phyloP scores from a whole-genome alignment of 1,284 basidiomycete genomes.

The Ceratorhiza oryzae-sativae region DNA sequence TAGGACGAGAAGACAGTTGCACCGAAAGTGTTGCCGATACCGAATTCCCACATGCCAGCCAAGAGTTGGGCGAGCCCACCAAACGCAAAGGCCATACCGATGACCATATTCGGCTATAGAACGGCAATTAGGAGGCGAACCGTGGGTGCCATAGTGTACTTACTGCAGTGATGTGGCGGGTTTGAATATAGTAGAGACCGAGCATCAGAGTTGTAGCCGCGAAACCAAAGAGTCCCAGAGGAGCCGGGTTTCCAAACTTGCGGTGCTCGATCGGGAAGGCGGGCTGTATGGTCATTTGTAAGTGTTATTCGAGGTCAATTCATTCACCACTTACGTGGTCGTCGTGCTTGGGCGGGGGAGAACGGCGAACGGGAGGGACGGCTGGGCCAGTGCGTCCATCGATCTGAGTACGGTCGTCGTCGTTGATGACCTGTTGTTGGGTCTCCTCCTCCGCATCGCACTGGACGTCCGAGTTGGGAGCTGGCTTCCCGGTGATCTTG shows the following conservation, averaged over 20 bases:
- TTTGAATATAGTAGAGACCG: conserved; percentile 52
- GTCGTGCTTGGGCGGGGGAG: neutral
- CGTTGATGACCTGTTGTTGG: conserved; percentile 8
- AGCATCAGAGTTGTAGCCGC: conserved; percentile 61
- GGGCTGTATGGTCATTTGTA: conserved; percentile 30
- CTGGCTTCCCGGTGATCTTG: conserved; percentile 2
- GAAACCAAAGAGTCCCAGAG: conserved; percentile 56
- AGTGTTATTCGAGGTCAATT: neutral
- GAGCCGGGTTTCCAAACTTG: conserved; percentile 56
- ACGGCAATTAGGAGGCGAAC: conserved; percentile 39
- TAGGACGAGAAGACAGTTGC: conserved; percentile 53
- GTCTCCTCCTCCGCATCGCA: conserved; percentile 1
- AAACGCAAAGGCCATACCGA: conserved; percentile 47
- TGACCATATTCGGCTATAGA: conserved; percentile 50
- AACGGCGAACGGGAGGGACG: neutral
- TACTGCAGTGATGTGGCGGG: conserved; percentile 46
- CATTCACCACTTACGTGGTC: conserved; percentile 8
- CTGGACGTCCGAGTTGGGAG: neutral
- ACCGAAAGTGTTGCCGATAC: conserved; percentile 55
- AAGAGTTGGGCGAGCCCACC: conserved; percentile 55
- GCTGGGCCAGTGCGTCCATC: neutral
- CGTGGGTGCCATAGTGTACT: neutral
- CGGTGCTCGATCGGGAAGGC: conserved; percentile 46
- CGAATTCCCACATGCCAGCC: conserved; percentile 47
- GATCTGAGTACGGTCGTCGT: conserved; percentile 24